phyloP scores from a whole-genome alignment of 1,284 basidiomycete species.

The Sporisorium iseilematis-ciliati region DNA sequence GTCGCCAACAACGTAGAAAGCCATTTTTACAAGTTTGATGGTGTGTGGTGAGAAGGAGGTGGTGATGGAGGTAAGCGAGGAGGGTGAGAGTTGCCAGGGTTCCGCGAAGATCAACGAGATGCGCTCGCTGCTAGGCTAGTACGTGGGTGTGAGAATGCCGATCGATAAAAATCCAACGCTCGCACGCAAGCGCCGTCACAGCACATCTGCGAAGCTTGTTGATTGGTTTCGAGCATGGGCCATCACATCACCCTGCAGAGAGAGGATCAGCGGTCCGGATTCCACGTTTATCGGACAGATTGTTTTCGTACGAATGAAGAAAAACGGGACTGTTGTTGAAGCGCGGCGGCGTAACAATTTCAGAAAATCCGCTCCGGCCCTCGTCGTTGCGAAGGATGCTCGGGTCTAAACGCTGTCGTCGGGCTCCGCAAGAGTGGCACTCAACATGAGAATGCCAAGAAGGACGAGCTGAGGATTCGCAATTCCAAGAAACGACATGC shows the following conservation, averaged over 20 bases:
- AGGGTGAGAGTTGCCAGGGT: background rate
- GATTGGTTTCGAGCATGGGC: constrained; percentile 18
- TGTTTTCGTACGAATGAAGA: constrained; percentile 11
- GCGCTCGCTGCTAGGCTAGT: background rate
- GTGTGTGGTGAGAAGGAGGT: background rate
- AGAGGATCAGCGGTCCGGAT: constrained; percentile 20
- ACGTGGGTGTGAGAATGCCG: constrained; percentile 22
- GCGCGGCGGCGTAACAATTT: background rate
- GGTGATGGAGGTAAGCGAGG: background rate
- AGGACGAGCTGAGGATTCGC: no score
- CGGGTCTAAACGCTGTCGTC: no score
- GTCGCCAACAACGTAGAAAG: constrained; percentile 59
- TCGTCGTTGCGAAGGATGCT: no score
- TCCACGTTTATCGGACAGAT: constrained; percentile 1
- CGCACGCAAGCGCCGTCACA: constrained; percentile 24
- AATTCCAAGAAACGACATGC: no score
- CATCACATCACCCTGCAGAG: constrained; percentile 38
- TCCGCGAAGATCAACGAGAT: constrained; percentile 14
- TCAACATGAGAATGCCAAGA: no score
- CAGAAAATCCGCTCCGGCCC: background rate
- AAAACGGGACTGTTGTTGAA: background rate
- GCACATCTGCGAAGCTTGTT: background rate
- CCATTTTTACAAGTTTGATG: constrained; percentile 39
- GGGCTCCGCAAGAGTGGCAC: no score
- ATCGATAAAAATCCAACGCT: constrained; percentile 22